Evolutionary conservation across 805 yeast species (phyloP).

Genomic region (Sugiyamaella mastotermitis): DNA sequence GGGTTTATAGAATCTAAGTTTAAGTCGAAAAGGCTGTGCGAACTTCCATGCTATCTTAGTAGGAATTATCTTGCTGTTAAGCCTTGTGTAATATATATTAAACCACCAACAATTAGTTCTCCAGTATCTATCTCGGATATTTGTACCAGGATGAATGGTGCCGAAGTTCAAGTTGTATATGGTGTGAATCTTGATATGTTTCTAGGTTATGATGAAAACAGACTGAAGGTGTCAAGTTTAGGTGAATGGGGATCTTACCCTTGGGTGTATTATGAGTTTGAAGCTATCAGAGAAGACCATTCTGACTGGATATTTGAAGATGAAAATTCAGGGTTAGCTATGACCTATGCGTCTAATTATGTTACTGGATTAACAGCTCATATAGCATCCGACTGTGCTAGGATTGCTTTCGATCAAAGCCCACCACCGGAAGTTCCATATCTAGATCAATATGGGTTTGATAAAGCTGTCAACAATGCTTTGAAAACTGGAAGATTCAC

Average conservation of each 20-base stretch:
- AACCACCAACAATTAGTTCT: constrained; percentile 1
- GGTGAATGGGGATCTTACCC: constrained; percentile 11
- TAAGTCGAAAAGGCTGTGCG: constrained; percentile 48
- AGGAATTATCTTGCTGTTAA: constrained; percentile 69
- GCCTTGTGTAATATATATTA: constrained; percentile 51
- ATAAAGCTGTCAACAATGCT: too few species aligned
- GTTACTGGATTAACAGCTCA: constrained; percentile 19
- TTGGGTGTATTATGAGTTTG: constrained; percentile 13
- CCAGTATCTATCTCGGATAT: constrained; percentile 9
- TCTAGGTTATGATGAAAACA: constrained; percentile 2
- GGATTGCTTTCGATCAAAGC: constrained; percentile 15
- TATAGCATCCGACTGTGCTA: constrained; percentile 16
- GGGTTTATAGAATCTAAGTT: constrained; percentile 55
- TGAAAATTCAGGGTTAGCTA: constrained; percentile 4
- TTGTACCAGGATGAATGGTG: constrained; percentile 10
- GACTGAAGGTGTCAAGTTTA: neutral
- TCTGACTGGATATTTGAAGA: constrained; percentile 15
- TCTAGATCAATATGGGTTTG: too few species aligned
- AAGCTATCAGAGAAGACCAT: neutral
- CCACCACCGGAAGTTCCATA: too few species aligned
- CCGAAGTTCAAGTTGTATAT: constrained; percentile 16
- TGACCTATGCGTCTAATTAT: constrained; percentile 2
- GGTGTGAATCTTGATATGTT: constrained; percentile 9
- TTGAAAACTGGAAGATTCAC: too few species aligned
- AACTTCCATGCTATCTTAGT: constrained; percentile 65